Evolutionary conservation across 2,329 filamentous ascomycete species (phyloP).

Genomic region (Cytospora schulzeri): DNA sequence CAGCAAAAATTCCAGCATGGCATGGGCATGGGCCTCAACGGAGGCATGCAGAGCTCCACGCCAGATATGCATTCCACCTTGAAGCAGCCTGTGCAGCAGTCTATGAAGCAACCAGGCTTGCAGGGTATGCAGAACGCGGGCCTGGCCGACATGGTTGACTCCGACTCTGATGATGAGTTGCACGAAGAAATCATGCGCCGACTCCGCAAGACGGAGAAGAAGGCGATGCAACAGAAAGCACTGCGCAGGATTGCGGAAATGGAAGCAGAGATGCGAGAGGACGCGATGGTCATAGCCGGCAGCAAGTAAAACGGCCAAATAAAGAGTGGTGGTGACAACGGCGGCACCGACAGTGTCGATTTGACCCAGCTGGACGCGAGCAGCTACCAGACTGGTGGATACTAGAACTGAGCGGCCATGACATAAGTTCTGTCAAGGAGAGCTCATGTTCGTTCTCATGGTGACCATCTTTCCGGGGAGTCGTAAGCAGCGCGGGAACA

Average conservation of each 20-base stretch:
- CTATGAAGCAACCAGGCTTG: not conserved
- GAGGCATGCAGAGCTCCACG: not conserved
- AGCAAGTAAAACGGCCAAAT: not conserved
- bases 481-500: not conserved
- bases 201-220: not conserved
- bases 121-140: not conserved
- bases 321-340: not conserved
- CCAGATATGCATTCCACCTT: not conserved
- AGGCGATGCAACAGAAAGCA: not conserved
- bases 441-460: not conserved
- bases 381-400: not conserved
- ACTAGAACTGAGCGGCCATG: not conserved
- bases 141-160: not conserved
- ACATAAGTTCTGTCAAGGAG: not conserved
- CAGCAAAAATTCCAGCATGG: not conserved
- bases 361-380: not conserved
- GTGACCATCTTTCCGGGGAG: not conserved
- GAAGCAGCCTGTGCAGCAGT: not conserved
- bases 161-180: not conserved
- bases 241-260: not conserved
- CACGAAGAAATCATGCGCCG: not conserved
- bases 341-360: not conserved
- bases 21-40: not conserved
- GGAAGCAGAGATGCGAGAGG: not conserved
- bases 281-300: not conserved